Base-by-base conservation (phyloP, 2,329 filamentous ascomycete genomes). In the Intubia oerlemansii region DNA sequence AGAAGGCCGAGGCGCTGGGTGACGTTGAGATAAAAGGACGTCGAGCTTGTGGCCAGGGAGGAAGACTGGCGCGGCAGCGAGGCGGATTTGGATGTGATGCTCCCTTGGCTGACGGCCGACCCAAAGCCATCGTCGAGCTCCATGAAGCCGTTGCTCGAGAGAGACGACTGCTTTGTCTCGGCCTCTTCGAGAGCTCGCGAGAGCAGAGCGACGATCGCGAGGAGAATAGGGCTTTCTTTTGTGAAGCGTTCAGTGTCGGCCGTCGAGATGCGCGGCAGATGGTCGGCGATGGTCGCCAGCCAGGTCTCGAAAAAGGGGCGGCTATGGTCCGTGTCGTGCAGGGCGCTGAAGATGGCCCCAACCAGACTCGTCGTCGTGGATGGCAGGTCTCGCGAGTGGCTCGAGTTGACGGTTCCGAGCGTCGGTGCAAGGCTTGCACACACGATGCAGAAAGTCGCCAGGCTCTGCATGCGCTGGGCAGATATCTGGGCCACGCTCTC, bases 41-140 rank as follows among this genome's bases (percentile, higher is more conserved):
- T 43, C 1, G 48, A 36, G 17, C 57, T 56, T 23, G 57, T 38
- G 12, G 43, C 41, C 24, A 64, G 43, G 10, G 54, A 44, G 6
- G 48, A 42, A 24, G 56, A 54, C 13, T 52, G 50, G 12, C 63
- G 55, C 24, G 66, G 54, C 24, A 67, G 42, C 11, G 59, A 42
- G 13, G 47, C 39, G 2, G 37, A 33, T 18, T 48, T 51, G 17
- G 52, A 44, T 2, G 43, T 34, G 11, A 46, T 43, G 27, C 52
- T 56, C 16, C 44, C 50, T 15, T 54, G 55, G 35, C 59, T 69
- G 29, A 53, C 53, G 37, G 74, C 66, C 0, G 67, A 68, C 23
- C 66, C 62, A 31, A 74, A 69, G 2, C 64, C 62, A 19, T 60
- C 57, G 39, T 81, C 75, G 5, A 81, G 41, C 31, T 79, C 71